Evolutionary conservation across 176 grass and related monocot species (phyloP).

Genomic region (Triticum timopheevii): DNA sequence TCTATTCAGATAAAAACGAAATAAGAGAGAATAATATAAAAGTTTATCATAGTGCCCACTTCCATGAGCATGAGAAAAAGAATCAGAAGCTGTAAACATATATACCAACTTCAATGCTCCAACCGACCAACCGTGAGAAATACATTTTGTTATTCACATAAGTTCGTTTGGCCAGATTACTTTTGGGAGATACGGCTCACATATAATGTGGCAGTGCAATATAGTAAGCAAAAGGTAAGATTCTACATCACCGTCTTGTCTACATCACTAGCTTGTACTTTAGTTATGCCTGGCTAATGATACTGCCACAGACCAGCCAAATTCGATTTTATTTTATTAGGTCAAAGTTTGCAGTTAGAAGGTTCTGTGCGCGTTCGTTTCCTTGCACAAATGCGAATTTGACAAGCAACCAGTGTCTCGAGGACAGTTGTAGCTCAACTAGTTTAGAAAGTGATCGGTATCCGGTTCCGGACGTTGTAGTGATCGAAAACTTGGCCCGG

Average conservation of each 20-base stretch:
- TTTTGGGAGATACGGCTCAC: constrained; percentile 7
- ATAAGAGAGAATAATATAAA: too few relatives aligned
- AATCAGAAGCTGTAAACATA: neutral
- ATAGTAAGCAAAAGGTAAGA: constrained; percentile 25
- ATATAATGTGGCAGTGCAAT: neutral
- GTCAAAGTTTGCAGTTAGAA: neutral
- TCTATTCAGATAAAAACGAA: too few relatives aligned
- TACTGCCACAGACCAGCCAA: neutral
- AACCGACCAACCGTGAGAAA: neutral
- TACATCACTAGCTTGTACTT: neutral
- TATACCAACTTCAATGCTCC: neutral
- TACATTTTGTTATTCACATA: neutral
- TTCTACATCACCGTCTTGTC: constrained; percentile 16
- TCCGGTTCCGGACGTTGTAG: neutral
- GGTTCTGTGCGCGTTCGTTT: neutral
- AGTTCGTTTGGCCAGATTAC: neutral
- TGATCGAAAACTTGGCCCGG: neutral
- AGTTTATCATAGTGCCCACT: too few relatives aligned
- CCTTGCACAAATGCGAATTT: neutral
- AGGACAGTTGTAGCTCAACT: neutral
- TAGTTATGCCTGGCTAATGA: constrained; percentile 10
- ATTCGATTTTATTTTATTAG: neutral
- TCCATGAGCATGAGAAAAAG: too few relatives aligned
- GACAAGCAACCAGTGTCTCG: neutral
- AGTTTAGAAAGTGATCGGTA: neutral